Evolutionary conservation across 345 rosid genomes (phyloP).

Genomic region (Brassica juncea): DNA sequence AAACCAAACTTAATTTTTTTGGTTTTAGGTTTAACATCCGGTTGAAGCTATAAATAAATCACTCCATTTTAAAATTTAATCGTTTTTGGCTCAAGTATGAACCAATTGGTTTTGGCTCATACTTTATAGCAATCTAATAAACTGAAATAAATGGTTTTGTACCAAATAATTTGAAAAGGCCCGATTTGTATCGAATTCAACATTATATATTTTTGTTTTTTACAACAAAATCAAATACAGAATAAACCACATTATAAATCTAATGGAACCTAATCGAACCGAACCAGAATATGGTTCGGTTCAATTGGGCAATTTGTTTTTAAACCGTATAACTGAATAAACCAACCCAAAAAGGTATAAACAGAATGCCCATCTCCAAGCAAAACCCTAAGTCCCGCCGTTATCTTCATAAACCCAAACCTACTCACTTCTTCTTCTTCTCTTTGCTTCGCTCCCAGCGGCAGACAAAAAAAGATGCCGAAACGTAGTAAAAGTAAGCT

Average conservation of each 20-base stretch:
- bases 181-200: background rate
- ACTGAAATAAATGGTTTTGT: background rate
- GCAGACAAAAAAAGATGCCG: conserved; percentile 51
- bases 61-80: background rate
- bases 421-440: background rate
- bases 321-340: background rate
- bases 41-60: background rate
- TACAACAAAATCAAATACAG: background rate
- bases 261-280: background rate
- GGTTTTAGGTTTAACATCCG: background rate
- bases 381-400: conserved; percentile 41
- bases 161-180: background rate
- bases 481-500: conserved; percentile 76
- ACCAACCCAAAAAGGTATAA: background rate
- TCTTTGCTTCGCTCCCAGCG: background rate
- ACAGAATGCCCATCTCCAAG: background rate
- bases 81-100: background rate
- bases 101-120: background rate
- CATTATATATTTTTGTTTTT: background rate
- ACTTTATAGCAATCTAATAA: too few relatives aligned
- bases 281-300: background rate
- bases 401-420: conserved; percentile 22
- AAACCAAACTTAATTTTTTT: background rate
- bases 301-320: background rate
- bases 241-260: background rate